These are phyloP conservation scores for Pichiaceae sp. DNA, from an alignment of 1,139 yeast species.

Conservation along the genomic window DNA sequence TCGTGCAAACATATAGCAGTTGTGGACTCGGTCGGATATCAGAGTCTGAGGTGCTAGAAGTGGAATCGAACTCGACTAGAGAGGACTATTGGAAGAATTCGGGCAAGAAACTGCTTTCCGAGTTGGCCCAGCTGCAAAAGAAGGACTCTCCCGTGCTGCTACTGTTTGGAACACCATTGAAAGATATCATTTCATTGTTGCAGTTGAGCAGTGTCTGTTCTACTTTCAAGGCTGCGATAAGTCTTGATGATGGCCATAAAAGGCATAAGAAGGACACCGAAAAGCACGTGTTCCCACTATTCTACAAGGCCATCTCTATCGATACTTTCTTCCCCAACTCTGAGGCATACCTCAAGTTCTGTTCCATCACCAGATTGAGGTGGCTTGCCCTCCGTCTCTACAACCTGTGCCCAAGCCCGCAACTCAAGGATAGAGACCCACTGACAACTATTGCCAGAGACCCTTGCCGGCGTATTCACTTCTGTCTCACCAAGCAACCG, in stretches of 20 bases:
- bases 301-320: slow-evolving; percentile 52
- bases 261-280: slow-evolving; percentile 16
- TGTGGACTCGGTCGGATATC: slow-evolving; percentile 38
- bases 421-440: slow-evolving; percentile 22
- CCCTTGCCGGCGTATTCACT: slow-evolving; percentile 39
- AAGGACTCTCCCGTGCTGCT: slow-evolving; percentile 32
- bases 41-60: slow-evolving; percentile 13
- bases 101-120: slow-evolving; percentile 19
- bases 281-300: slow-evolving; percentile 18
- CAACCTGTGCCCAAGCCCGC: slow-evolving; percentile 30
- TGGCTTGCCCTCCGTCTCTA: slow-evolving; percentile 55
- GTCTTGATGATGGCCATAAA: slow-evolving; percentile 21
- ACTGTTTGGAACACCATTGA: slow-evolving; percentile 37
- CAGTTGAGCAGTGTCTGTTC: slow-evolving; percentile 41
- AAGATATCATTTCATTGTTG: slow-evolving; percentile 36
- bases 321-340: slow-evolving; percentile 37
- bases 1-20: slow-evolving; percentile 37
- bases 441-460: slow-evolving; percentile 38
- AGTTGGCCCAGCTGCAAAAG: slow-evolving; percentile 27
- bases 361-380: slow-evolving; percentile 41
- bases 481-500: slow-evolving; percentile 37
- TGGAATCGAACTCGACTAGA: slow-evolving; percentile 22
- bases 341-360: slow-evolving; percentile 33
- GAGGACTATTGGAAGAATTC: slow-evolving; percentile 30
- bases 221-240: slow-evolving; percentile 34